Evolutionary conservation across 2,329 filamentous ascomycete species (phyloP).

Genomic region (Cordyceps fumosorosea): DNA sequence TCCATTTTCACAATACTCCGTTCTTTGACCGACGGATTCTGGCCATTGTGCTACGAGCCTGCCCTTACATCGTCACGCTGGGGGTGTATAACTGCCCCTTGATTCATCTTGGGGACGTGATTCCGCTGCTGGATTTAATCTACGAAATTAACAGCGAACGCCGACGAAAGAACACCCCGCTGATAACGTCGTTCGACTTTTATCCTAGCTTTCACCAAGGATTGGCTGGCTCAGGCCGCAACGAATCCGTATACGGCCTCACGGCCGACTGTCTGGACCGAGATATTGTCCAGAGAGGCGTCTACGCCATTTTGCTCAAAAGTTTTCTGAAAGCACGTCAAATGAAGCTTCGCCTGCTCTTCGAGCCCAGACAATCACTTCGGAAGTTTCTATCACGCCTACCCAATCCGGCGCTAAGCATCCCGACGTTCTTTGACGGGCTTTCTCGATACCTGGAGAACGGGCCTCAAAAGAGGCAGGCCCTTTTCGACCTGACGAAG

Average conservation of each 20-base stretch:
- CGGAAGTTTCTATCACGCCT: conserved; percentile 23
- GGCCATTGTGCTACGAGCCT: conserved; percentile 28
- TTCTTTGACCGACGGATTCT: conserved; percentile 28
- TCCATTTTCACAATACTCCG: conserved; percentile 26
- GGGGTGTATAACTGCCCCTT: conserved; percentile 33
- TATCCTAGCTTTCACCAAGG: conserved; percentile 27
- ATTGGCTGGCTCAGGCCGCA: conserved; percentile 15
- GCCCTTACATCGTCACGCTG: conserved; percentile 25
- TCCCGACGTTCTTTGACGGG: conserved; percentile 28
- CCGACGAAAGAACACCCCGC: neutral
- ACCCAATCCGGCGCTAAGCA: conserved; percentile 23
- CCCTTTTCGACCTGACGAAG: conserved; percentile 28
- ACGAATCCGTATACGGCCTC: conserved; percentile 23
- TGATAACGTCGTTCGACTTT: conserved; percentile 27
- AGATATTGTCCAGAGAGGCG: conserved; percentile 26
- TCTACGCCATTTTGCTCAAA: conserved; percentile 28
- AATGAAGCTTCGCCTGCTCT: conserved; percentile 25
- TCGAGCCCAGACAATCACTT: conserved; percentile 25
- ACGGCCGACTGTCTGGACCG: conserved; percentile 20
- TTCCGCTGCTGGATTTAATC: conserved; percentile 29
- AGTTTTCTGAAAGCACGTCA: conserved; percentile 27
- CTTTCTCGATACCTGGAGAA: conserved; percentile 24
- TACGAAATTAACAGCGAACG: conserved; percentile 28
- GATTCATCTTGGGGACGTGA: conserved; percentile 30
- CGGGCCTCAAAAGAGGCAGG: conserved; percentile 15